A percentile compares a stretch with the other conserved stretches of the same genome.
phyloP scores from a whole-genome alignment of 768 basidiomycete genomes.

The Hygrophorus russula region DNA sequence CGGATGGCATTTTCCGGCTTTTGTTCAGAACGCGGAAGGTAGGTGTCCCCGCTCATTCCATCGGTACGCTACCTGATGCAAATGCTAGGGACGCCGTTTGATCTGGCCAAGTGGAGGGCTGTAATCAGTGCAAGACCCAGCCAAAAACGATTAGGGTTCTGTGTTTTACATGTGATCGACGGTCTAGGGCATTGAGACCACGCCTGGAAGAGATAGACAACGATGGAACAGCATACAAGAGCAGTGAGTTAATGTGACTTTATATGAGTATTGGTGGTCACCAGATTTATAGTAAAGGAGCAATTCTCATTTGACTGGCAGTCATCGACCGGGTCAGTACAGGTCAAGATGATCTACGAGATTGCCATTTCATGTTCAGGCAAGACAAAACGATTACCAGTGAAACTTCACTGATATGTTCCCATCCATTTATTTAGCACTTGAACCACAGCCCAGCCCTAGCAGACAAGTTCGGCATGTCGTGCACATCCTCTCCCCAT shows the following conservation, averaged over 20 bases:
- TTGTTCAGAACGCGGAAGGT: conserved; percentile 55
- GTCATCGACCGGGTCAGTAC: conserved; percentile 22
- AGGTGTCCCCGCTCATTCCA: conserved; percentile 11
- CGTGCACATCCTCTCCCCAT: conserved; percentile 56
- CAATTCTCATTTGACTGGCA: conserved; percentile 51
- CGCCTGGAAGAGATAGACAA: conserved; percentile 37
- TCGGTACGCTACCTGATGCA: background rate
- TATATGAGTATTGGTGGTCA: conserved; percentile 1
- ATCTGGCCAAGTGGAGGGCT: conserved; percentile 35
- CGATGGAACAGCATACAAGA: conserved; percentile 38
- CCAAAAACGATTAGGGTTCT: conserved; percentile 31
- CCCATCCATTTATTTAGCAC: background rate
- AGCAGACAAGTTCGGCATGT: conserved; percentile 53
- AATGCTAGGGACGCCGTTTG: conserved; percentile 38
- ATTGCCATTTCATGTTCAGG: conserved; percentile 30
- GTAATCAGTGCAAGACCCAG: conserved; percentile 34
- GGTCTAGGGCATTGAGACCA: conserved; percentile 23
- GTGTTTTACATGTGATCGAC: conserved; percentile 41
- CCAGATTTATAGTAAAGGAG: conserved; percentile 14
- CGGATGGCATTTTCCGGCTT: conserved; percentile 40
- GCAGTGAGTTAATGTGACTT: conserved; percentile 26
- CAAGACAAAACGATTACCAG: conserved; percentile 39
- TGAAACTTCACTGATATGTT: conserved; percentile 14
- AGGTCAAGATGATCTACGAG: conserved; percentile 48
- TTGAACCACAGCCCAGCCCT: conserved; percentile 44